Base-by-base conservation (phyloP, 2,329 filamentous ascomycete species). In the Fusarium sp. region DNA sequence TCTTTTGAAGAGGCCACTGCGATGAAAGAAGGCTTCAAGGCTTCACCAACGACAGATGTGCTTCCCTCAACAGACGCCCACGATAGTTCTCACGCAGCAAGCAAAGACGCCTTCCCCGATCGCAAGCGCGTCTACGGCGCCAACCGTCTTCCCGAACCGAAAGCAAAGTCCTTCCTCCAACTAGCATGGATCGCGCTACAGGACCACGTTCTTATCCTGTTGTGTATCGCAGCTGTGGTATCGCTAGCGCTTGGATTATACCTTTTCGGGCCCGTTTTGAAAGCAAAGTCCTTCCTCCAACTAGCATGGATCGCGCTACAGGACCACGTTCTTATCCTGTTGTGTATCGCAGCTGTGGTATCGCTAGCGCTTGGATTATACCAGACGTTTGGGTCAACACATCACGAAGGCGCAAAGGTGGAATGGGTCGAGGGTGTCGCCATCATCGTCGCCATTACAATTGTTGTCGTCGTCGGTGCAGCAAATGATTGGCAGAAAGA, bases 401-500 rank as follows among this genome's bases (percentile, higher is more conserved):
- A 16, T 76, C 80, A 16, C 78, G 79, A n/a, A 74, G 80, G 13
- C 78, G 84, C 38, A 49, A 77, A 61, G 72, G 84, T 88, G 9
- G 89, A 89, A 72, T 92, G 86, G 89, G 85, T 91, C 4, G 89
- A 91, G 75, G 89, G 89, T 18, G 86, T 91, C 23, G 89, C 89
- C 31, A 91, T 91, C 57, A 85, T 85, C 55, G 86, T 88, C n/a
- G 88, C 89, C 30, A 89, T 91, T 56, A 67, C 88, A 28, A 89
- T 91, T 57, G 88, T 90, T 3, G 88, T 89, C 0, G 72, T 88
- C 1, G 87, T 89, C 8, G 88, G 87, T 18, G 86, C 88, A 18
- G 76, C 85, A n/a, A 91, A 91, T 68, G 89, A 91, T 74, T 91
- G 86, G 84, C 87, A 91, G 71, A 90, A 90, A 76, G 88, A 91